A percentile compares a stretch with the other conserved stretches of the same genome.
These are phyloP conservation scores for Nemania sp. DNA, from an alignment of 2,329 filamentous ascomycete species.

Conservation along the genomic window DNA sequence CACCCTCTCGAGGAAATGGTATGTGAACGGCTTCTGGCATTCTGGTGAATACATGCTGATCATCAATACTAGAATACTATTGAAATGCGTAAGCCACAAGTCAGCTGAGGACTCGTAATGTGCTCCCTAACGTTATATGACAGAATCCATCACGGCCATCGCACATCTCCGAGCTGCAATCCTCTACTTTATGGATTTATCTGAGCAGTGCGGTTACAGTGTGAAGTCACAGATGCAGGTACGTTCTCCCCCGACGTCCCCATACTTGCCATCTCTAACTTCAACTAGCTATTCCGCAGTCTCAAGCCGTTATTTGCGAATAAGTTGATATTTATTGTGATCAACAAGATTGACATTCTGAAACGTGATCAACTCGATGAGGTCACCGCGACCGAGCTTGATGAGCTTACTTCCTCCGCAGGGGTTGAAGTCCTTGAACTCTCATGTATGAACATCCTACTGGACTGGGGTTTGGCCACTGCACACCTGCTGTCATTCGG, in stretches of 20 bases:
- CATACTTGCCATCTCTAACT: slow-evolving; percentile 7
- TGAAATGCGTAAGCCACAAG: slow-evolving; percentile 70
- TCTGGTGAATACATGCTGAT: slow-evolving; percentile 7
- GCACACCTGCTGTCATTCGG: not conserved
- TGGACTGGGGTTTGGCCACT: not conserved
- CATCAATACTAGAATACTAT: slow-evolving; percentile 72
- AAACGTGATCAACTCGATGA: slow-evolving; percentile 84
- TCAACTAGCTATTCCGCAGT: slow-evolving; percentile 76
- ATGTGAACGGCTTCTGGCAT: not conserved
- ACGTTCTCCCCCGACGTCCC: not conserved
- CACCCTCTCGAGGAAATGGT: slow-evolving; percentile 96
- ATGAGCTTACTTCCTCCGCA: slow-evolving; percentile 79
- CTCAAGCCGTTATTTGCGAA: slow-evolving; percentile 97
- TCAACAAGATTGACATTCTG: slow-evolving; percentile 98
- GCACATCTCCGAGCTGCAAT: slow-evolving; percentile 94
- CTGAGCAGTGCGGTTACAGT: slow-evolving; percentile 70
- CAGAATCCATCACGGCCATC: slow-evolving; percentile 89
- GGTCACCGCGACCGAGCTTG: slow-evolving; percentile 76
- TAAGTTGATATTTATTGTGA: slow-evolving; percentile 93
- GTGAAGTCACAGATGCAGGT: slow-evolving; percentile 84
- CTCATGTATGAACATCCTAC: slow-evolving; percentile 62
- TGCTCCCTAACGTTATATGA: not conserved
- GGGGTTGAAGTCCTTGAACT: slow-evolving; percentile 93
- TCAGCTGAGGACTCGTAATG: not conserved
- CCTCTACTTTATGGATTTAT: slow-evolving; percentile 97